These are phyloP conservation scores for Neocallimastix lanati DNA, from an alignment of 192 early-diverging fungal genomes.

Conservation along the genomic window DNA sequence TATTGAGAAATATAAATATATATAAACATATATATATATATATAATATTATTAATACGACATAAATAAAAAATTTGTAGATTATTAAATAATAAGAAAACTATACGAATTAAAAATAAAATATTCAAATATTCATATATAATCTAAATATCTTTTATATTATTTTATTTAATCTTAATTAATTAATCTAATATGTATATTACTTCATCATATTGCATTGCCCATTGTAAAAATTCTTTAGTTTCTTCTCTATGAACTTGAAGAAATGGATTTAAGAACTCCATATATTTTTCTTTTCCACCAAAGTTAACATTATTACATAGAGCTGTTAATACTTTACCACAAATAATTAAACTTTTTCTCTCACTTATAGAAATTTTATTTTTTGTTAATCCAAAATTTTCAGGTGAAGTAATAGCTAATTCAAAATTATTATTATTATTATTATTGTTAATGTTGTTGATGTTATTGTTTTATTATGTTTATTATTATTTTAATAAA, in stretches of 20 bases:
- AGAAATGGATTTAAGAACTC: constrained; percentile 25
- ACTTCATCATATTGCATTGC: not conserved
- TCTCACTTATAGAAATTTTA: constrained; percentile 9
- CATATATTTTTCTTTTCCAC: constrained; percentile 30
- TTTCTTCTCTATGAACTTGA: constrained; percentile 2
- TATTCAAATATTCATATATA: no score
- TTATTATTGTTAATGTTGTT: not conserved
- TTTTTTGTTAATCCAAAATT: constrained; percentile 22
- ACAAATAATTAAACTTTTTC: constrained; percentile 27
- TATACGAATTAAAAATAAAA: no score
- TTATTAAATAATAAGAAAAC: no score
- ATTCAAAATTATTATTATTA: not conserved
- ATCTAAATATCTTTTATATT: no score
- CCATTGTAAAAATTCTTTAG: not conserved
- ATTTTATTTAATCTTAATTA: no score
- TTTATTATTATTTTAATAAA: no score
- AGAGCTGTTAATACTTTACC: constrained; percentile 34
- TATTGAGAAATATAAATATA: no score
- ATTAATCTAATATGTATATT: no score
- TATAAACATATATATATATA: no score
- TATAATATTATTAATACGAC: no score
- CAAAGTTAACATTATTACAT: constrained; percentile 42
- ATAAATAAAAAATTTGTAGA: no score
- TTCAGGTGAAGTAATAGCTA: constrained; percentile 27
- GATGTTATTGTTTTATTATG: not conserved